Conservation (phyloP, 139 green algal genomes). For the Dunaliella sp. region DNA sequence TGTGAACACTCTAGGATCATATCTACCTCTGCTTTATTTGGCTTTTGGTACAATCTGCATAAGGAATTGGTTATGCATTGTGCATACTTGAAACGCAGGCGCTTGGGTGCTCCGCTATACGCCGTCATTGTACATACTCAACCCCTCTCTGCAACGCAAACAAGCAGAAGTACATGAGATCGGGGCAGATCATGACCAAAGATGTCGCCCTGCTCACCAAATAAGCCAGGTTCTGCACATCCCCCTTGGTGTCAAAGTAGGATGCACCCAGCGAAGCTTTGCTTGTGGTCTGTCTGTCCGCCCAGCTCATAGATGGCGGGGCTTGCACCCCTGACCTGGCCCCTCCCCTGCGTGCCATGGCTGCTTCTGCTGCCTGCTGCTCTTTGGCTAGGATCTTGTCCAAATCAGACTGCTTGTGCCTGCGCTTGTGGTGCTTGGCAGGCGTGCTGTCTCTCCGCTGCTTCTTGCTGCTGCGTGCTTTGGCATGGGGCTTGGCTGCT, state of each 20-base stretch:
- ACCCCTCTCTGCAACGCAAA: no score
- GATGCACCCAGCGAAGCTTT: constrained; percentile 2
- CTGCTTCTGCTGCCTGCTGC: constrained; percentile 13
- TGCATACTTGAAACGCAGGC: no score
- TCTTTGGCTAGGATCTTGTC: constrained; percentile 30
- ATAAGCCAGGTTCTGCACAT: constrained; percentile 67
- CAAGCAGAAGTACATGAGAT: no score
- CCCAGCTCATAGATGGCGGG: background rate
- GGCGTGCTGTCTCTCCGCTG: background rate
- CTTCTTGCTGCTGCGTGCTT: background rate
- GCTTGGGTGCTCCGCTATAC: no score
- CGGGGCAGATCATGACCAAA: no score
- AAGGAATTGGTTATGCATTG: no score
- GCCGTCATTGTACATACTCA: no score
- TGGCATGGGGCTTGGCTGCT: background rate
- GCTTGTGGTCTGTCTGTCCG: background rate
- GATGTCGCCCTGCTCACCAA: no score
- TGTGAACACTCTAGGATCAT: no score
- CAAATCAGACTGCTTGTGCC: constrained; percentile 16
- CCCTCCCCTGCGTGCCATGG: background rate
- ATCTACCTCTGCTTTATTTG: no score
- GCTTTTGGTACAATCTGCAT: no score
- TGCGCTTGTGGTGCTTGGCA: background rate
- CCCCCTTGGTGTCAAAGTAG: constrained; percentile 47
- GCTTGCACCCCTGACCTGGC: background rate